Conservation (phyloP, 1,284 basidiomycete species). For the Apiotrichum laibachii region DNA sequence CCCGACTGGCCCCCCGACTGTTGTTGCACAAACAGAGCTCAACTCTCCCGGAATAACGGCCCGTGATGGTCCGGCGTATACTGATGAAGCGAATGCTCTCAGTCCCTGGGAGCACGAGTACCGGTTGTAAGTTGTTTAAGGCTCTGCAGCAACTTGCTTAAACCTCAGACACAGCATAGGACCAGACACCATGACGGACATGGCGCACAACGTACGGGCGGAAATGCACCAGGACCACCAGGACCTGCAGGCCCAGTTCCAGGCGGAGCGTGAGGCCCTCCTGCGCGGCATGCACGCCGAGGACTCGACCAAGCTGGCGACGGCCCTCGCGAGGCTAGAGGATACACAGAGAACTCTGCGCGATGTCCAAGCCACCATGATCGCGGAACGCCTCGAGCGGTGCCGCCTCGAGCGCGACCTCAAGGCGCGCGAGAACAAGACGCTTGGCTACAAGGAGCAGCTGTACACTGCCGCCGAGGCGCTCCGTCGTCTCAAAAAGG, state of each 20-base stretch:
- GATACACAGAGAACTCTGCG: slow-evolving; percentile 38
- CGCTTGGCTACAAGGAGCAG: slow-evolving; percentile 35
- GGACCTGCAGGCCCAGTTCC: background rate
- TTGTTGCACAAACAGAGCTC: slow-evolving; percentile 11
- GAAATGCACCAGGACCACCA: too few relatives aligned
- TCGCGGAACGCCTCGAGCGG: slow-evolving; percentile 43
- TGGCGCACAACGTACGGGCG: background rate
- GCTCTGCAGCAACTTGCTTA: background rate
- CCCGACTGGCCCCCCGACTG: background rate
- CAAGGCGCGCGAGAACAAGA: background rate
- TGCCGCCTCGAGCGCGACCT: slow-evolving; percentile 31
- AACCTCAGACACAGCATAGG: background rate
- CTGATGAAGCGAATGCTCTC: background rate
- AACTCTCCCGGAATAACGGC: slow-evolving; percentile 24
- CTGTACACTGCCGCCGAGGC: slow-evolving; percentile 41
- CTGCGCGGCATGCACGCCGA: background rate
- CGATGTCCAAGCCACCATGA: slow-evolving; percentile 43
- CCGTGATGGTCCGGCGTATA: background rate
- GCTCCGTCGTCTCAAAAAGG: slow-evolving; percentile 40
- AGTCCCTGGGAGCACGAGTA: slow-evolving; percentile 2
- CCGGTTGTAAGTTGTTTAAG: background rate
- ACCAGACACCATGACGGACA: background rate
- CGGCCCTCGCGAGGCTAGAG: slow-evolving; percentile 34
- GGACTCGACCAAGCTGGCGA: slow-evolving; percentile 17
- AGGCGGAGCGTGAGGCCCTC: background rate